A percentile compares a stretch with the other conserved stretches of the same genome.
phyloP scores from a whole-genome alignment of 805 yeast genomes.

The Metschnikowia orientalis region DNA sequence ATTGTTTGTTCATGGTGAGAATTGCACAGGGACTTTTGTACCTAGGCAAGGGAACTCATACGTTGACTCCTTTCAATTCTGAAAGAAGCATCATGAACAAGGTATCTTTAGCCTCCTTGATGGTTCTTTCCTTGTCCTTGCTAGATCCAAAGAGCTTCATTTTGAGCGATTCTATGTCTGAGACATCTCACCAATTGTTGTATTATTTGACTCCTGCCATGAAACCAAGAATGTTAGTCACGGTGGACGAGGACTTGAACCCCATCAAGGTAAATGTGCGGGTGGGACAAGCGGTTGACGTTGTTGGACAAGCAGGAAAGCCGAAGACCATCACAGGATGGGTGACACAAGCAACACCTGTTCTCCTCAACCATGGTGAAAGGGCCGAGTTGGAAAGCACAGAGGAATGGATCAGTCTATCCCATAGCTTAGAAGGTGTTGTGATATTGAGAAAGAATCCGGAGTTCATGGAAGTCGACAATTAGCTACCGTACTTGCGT shows the following conservation, averaged over 20 bases:
- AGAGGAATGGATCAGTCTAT: constrained; percentile 81
- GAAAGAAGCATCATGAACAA: constrained; percentile 85
- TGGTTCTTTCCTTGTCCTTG: constrained; percentile 79
- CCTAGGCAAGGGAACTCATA: constrained; percentile 92
- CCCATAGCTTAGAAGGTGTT: constrained; percentile 84
- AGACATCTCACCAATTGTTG: constrained; percentile 66
- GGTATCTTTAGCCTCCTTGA: constrained; percentile 82
- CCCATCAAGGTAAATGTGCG: constrained; percentile 94
- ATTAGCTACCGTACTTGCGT: constrained; percentile 8
- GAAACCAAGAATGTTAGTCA: constrained; percentile 87
- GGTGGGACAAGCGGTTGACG: constrained; percentile 98
- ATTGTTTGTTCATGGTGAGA: constrained; percentile 87
- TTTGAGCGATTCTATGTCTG: constrained; percentile 51
- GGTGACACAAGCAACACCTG: constrained; percentile 99
- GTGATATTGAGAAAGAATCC: constrained; percentile 91
- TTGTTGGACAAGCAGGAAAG: constrained; percentile 98
- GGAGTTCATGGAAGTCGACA: constrained; percentile 64
- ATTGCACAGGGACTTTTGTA: constrained; percentile 93
- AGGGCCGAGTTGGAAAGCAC: constrained; percentile 90
- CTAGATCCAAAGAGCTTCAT: constrained; percentile 83
- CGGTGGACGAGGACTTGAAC: constrained; percentile 86
- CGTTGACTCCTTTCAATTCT: constrained; percentile 82
- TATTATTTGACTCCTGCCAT: constrained; percentile 84
- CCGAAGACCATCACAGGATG: constrained; percentile 99
- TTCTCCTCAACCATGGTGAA: constrained; percentile 86